Evolutionary conservation across 2,329 filamentous ascomycete species (phyloP), one percentile per base, ranked within the genome.

Genomic region (Cercospora janseana): DNA sequence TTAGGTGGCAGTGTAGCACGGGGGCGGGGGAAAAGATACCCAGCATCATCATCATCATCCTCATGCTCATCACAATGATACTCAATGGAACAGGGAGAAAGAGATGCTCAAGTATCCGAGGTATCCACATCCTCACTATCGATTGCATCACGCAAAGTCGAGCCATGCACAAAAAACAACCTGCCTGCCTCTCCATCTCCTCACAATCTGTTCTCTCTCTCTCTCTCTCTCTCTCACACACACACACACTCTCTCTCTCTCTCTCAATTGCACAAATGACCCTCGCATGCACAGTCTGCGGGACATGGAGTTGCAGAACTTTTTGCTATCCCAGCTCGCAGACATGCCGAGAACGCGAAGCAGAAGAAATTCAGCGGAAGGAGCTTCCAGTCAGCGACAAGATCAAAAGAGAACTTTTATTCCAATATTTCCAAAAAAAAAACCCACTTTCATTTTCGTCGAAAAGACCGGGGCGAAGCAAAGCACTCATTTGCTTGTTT

Each of bases 371-470:
- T n/a, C n/a, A 26, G 35, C 35, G 35, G 23, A 40, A 15, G 12
- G 26, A 27, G 27, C 20, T 20, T 28, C 34, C 31, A 47, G 37
- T 23, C 44, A 47, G 32, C 44, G 44, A 32, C 44, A 20, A 34
- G 32, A 34, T 47, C 43, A 34, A 38, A 34, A 38, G 44, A 45
- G 44, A 38, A 38, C 23, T 26, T 38, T 40, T 47, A n/a, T n/a
- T n/a, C n/a, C n/a, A n/a, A n/a, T n/a, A n/a, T n/a, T n/a, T n/a
- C n/a, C n/a, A n/a, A n/a, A n/a, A n/a, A n/a, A n/a, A n/a, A n/a
- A n/a, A n/a, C n/a, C n/a, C n/a, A n/a, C n/a, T n/a, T n/a, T n/a
- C n/a, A n/a, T n/a, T n/a, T n/a, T n/a, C n/a, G n/a, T n/a, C n/a
- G n/a, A n/a, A n/a, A n/a, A n/a, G n/a, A n/a, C n/a, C n/a, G n/a